Conservation (phyloP, 371 early-diverging fungal species). For the Thermomucor indicae-seudaticae region DNA sequence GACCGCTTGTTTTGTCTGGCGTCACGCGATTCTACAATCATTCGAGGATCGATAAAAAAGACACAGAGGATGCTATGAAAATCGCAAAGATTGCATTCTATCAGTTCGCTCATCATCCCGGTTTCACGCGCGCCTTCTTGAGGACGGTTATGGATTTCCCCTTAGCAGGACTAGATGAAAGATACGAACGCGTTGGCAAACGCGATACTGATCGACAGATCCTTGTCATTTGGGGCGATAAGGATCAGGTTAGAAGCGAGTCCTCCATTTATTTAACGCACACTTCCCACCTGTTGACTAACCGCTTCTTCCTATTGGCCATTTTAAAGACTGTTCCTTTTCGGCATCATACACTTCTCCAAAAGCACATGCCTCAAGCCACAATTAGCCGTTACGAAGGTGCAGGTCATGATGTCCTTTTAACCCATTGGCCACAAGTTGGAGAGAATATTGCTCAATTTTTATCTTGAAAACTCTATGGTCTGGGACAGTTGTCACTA, state of each 20-base stretch:
- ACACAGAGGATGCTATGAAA: not conserved
- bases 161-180: constrained; percentile 21
- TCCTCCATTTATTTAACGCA: not conserved
- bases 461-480: not conserved
- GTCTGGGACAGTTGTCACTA: too few species aligned
- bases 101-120: constrained; percentile 44
- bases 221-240: constrained; percentile 44
- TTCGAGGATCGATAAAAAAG: constrained; percentile 3
- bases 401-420: constrained; percentile 34
- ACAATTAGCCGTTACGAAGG: constrained; percentile 18
- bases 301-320: not conserved
- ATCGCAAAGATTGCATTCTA: constrained; percentile 14
- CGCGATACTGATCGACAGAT: constrained; percentile 12
- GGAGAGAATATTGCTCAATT: constrained; percentile 7
- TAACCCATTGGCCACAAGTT: constrained; percentile 5
- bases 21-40: constrained; percentile 11
- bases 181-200: constrained; percentile 31
- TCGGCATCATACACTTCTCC: constrained; percentile 10
- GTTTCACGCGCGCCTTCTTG: constrained; percentile 40
- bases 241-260: constrained; percentile 34
- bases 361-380: constrained; percentile 22
- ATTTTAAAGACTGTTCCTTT: constrained; percentile 34
- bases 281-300: not conserved
- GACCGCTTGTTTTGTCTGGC: constrained; percentile 7
- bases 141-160: constrained; percentile 38